These are phyloP conservation scores for Leucosporidium creatinivorum DNA, from an alignment of 768 basidiomycete genomes.

Conservation along the genomic window DNA sequence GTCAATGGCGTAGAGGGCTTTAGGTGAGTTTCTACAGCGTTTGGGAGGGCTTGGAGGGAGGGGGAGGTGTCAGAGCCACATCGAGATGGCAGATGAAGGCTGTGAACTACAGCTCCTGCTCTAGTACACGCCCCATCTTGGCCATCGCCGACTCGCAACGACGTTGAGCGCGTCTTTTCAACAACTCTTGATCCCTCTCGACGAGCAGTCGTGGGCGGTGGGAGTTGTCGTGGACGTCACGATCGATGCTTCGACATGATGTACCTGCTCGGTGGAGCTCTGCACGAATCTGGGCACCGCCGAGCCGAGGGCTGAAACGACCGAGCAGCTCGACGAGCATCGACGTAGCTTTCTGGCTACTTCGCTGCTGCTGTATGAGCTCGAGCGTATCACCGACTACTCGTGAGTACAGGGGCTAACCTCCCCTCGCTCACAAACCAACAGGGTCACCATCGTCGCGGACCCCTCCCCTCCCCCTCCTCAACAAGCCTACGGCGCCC, in stretches of 20 bases:
- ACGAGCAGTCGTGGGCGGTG: neutral
- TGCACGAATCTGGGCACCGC: neutral
- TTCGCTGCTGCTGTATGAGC: neutral
- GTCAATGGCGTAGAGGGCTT: conserved; percentile 10
- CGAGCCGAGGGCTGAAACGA: neutral
- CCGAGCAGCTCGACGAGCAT: too few species aligned
- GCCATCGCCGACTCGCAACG: too few species aligned
- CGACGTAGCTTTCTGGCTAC: neutral
- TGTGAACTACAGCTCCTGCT: neutral
- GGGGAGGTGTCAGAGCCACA: too few species aligned
- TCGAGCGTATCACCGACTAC: neutral
- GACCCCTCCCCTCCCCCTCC: conserved; percentile 21
- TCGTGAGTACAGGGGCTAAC: neutral
- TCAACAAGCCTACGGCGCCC: neutral
- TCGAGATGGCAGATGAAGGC: too few species aligned
- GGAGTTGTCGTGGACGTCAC: too few species aligned
- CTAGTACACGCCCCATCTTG: neutral
- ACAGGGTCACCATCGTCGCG: conserved; percentile 21
- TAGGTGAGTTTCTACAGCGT: too few species aligned
- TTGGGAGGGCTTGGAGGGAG: too few species aligned
- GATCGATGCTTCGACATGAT: too few species aligned
- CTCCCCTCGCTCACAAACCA: neutral
- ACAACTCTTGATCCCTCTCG: neutral
- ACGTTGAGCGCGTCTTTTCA: neutral
- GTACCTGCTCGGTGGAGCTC: neutral